Conservation (phyloP, 495 filamentous ascomycete species). For the Amniculicola lignicola region DNA sequence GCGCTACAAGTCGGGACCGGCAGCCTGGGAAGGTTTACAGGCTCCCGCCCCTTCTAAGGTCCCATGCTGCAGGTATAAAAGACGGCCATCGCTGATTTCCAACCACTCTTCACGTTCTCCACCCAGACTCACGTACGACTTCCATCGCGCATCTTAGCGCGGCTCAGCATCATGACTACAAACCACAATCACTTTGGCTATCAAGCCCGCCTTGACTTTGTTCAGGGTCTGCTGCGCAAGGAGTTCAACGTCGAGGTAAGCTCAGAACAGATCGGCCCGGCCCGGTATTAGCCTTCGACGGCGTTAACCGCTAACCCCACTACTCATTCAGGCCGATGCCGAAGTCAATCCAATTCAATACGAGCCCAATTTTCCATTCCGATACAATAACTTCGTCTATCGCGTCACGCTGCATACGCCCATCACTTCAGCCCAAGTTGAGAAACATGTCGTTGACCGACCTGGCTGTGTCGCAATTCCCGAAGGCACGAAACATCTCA, state of each 20-base stretch:
- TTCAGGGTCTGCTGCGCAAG: slow-evolving; percentile 23
- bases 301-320: neutral
- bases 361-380: slow-evolving; percentile 39
- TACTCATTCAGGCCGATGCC: slow-evolving; percentile 15
- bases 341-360: slow-evolving; percentile 38
- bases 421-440: neutral
- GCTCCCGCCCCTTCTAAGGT: too few relatives aligned
- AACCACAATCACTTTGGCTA: slow-evolving; percentile 38
- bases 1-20: too few relatives aligned
- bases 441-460: neutral
- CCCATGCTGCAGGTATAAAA: too few relatives aligned
- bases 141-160: too few relatives aligned
- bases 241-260: slow-evolving; percentile 12
- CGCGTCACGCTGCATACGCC: slow-evolving; percentile 30
- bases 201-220: slow-evolving; percentile 37
- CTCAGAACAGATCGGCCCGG: too few relatives aligned
- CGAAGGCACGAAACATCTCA: slow-evolving; percentile 32
- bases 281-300: neutral
- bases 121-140: too few relatives aligned
- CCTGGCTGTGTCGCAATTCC: slow-evolving; percentile 32
- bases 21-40: too few relatives aligned
- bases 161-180: too few relatives aligned
- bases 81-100: too few relatives aligned
- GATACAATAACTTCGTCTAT: slow-evolving; percentile 45
- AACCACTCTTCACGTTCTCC: too few relatives aligned